Evolutionary conservation across 768 basidiomycete genomes (phyloP).

Genomic region (Lactifluus echinatus): DNA sequence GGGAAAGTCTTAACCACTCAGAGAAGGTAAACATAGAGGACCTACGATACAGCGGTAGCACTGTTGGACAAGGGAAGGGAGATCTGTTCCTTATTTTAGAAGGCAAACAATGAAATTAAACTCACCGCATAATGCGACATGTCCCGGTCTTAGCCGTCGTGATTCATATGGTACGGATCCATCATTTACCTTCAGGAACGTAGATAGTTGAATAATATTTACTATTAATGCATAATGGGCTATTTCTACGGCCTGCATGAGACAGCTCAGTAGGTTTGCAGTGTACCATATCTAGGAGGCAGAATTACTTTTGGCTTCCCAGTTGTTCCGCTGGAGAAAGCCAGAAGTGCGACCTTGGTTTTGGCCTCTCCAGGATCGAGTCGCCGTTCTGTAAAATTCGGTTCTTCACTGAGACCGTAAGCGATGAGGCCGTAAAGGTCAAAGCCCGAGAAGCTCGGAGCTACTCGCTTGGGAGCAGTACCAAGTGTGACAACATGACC

Average conservation of each 20-base stretch:
- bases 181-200: slow-evolving; percentile 16
- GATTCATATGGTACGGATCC: slow-evolving; percentile 32
- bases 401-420: slow-evolving; percentile 30
- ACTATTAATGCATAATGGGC: slow-evolving; percentile 52
- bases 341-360: slow-evolving; percentile 52
- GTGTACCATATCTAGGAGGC: not conserved
- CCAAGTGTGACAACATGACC: slow-evolving; percentile 26
- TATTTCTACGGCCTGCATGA: slow-evolving; percentile 51
- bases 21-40: not conserved
- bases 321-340: slow-evolving; percentile 69
- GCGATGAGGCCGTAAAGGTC: slow-evolving; percentile 41
- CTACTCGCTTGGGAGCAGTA: not conserved
- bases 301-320: slow-evolving; percentile 34
- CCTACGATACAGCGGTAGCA: slow-evolving; percentile 25
- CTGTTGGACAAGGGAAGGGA: slow-evolving; percentile 9
- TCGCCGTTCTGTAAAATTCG: slow-evolving; percentile 36
- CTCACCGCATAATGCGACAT: slow-evolving; percentile 47
- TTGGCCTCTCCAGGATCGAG: slow-evolving; percentile 52
- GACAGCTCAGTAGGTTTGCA: not conserved
- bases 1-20: not conserved
- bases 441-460: not conserved
- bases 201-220: slow-evolving; percentile 30
- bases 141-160: slow-evolving; percentile 42
- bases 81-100: not conserved
- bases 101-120: not conserved